A percentile compares a stretch with the other conserved stretches of the same genome.
These are phyloP conservation scores for Sporothrix pseudoabietina DNA, from an alignment of 2,329 filamentous ascomycete species.

Conservation along the genomic window DNA sequence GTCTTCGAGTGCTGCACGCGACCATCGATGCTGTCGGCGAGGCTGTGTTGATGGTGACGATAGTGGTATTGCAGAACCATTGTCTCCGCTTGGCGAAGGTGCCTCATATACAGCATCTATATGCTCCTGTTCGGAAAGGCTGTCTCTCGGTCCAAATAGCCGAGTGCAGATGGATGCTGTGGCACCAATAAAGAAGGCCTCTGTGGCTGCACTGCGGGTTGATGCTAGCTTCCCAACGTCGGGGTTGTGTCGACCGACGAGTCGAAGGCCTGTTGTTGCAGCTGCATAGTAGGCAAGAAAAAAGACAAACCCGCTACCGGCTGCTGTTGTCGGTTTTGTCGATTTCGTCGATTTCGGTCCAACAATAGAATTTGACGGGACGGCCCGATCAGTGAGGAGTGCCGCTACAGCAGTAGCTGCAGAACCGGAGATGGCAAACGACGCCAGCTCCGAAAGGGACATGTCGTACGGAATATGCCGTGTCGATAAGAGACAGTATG, in stretches of 20 bases:
- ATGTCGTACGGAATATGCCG: conserved; percentile 33
- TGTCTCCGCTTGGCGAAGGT: neutral
- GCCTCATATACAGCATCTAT: neutral
- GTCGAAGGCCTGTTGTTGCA: conserved; percentile 42
- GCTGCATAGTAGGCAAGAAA: conserved; percentile 71
- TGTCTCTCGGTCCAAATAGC: neutral
- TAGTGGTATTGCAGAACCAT: neutral
- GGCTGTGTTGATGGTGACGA: neutral
- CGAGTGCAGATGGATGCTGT: conserved; percentile 56
- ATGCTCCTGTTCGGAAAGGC: neutral
- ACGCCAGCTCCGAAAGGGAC: conserved; percentile 66
- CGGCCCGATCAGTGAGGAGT: conserved; percentile 70
- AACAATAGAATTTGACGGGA: conserved; percentile 45
- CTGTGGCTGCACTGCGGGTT: conserved; percentile 24
- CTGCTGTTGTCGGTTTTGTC: conserved; percentile 46
- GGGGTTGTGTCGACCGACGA: conserved; percentile 18
- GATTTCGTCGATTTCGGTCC: conserved; percentile 58
- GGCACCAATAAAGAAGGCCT: conserved; percentile 41
- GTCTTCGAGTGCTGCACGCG: conserved; percentile 74
- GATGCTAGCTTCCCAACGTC: neutral
- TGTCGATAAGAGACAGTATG: neutral
- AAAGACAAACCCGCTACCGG: conserved; percentile 78
- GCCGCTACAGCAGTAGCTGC: conserved; percentile 78
- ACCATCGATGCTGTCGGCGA: conserved; percentile 63
- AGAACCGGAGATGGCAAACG: conserved; percentile 80